Evolutionary conservation across 208 protist species (phyloP), one percentile per base, ranked within the genome.

Genomic region (Leishmania martiniquensis): DNA sequence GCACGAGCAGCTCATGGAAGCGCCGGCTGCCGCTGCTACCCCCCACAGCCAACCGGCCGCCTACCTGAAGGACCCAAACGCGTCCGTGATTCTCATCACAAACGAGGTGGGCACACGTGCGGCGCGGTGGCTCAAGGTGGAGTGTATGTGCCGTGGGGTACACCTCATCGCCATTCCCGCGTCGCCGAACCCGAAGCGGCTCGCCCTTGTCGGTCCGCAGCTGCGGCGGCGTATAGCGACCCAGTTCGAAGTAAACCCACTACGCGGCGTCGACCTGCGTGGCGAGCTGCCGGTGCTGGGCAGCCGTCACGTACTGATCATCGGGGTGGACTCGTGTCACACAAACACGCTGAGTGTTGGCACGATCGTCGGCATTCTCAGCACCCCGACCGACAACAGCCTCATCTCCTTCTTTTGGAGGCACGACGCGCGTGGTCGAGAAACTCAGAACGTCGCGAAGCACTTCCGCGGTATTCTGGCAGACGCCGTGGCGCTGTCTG

Each of bases 271-370:
- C 4, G 76, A 95, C 65, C 57, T 98, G 15, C 74, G 75, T 4
- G 45, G 68, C 1, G 93, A 97, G 70, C 84, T 96, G 20, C 95
- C 95, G 0, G 85, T 88, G 44, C 62, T 98, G 42, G 81, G 73
- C 22, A 55, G 73, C 2, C 88, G 86, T 2, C 81, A 86, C 39
- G 77, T 96, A n/a, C 82, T 97, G 45, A 34, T 95, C 47, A 77
- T 98, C 67, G 95, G 95, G 42, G 86, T 98, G 20, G 95, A 98
- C 71, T 77, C 88, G 1, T 98, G 95, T 76, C 93, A 98, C 87
- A 98, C 93, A 7, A 89, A 80, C 69, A 85, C 83, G 20, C 66
- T 84, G 42, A 96, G 87, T 69, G 89, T 89, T 13, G 92, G 93
- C 51, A 82, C 83, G 42, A 81, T 95, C 57, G 90, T 95, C 32